A percentile compares a stretch with the other conserved stretches of the same genome.
Conservation (phyloP, 805 yeast genomes). For the Wickerhamiella alocasiicola region DNA sequence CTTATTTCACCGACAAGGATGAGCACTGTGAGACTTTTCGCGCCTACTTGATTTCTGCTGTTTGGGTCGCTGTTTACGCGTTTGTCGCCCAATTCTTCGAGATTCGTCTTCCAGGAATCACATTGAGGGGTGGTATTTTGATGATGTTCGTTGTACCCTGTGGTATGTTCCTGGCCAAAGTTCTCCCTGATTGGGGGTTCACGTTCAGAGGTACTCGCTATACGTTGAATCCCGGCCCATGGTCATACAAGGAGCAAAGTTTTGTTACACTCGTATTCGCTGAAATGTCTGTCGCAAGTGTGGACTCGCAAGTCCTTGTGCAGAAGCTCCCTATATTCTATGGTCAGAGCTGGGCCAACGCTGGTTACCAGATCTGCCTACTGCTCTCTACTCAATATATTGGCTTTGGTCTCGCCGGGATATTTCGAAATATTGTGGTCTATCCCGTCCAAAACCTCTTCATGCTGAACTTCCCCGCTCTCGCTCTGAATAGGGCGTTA, state of each 20-base stretch:
- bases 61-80: conserved; percentile 42
- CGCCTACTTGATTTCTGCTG: conserved; percentile 36
- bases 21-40: conserved; percentile 39
- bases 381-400: conserved; percentile 39
- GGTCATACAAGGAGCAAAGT: conserved; percentile 32
- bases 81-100: conserved; percentile 46
- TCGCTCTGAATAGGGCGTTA: conserved; percentile 39
- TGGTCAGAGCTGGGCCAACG: conserved; percentile 26
- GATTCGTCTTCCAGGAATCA: conserved; percentile 41
- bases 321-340: conserved; percentile 26
- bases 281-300: conserved; percentile 14
- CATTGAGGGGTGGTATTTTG: conserved; percentile 38
- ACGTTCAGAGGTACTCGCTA: conserved; percentile 30
- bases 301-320: conserved; percentile 17
- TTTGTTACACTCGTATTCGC: conserved; percentile 29
- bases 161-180: conserved; percentile 35
- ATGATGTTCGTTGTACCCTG: conserved; percentile 50
- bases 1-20: conserved; percentile 38
- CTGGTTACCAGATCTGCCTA: conserved; percentile 36
- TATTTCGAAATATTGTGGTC: conserved; percentile 38
- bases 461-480: conserved; percentile 45
- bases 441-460: conserved; percentile 32
- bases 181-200: conserved; percentile 38
- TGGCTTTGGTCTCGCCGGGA: conserved; percentile 44
- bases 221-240: conserved; percentile 48